phyloP scores from a whole-genome alignment of 257 asterid species.

The Fraxinus anomala region DNA sequence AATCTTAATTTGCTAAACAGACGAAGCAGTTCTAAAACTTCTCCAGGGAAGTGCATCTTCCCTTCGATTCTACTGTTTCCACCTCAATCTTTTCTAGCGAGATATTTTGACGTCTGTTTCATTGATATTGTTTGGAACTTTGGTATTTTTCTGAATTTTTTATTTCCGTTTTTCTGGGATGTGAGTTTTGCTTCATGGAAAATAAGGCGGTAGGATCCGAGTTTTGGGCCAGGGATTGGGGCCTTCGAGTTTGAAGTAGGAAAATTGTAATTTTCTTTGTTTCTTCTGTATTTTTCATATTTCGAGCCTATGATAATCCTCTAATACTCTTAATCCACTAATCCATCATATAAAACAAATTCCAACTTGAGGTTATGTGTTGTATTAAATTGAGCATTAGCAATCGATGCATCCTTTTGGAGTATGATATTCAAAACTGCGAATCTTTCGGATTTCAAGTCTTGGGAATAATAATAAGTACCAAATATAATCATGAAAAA shows the following conservation, averaged over 20 bases:
- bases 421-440: background rate
- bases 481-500: background rate
- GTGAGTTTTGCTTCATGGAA: background rate
- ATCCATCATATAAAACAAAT: background rate
- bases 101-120: background rate
- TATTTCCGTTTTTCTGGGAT: background rate
- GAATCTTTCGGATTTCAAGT: background rate
- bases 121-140: background rate
- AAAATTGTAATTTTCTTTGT: background rate
- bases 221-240: background rate
- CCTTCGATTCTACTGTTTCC: background rate
- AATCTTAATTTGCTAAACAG: background rate
- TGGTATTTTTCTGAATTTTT: background rate
- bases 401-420: background rate
- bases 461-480: background rate
- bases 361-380: background rate
- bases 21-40: background rate
- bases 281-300: background rate
- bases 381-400: background rate
- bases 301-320: background rate
- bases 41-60: background rate
- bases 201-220: background rate
- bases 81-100: background rate
- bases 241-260: background rate
- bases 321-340: background rate